Evolutionary conservation across 176 grass and related monocot species (phyloP).

Genomic region (Bonia amplexicaulis): DNA sequence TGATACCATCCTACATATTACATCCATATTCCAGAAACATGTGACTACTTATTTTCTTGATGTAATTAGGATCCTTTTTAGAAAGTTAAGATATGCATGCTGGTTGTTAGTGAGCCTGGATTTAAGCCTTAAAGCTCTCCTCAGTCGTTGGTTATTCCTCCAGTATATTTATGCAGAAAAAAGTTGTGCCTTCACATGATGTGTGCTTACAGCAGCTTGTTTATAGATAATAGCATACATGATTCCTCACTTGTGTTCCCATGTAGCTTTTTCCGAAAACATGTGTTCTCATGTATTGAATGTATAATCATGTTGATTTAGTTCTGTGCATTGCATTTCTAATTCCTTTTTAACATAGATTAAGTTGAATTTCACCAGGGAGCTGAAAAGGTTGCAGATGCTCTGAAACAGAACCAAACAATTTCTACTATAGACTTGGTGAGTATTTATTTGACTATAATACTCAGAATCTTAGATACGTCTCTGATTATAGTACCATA

Average conservation of each 20-base stretch:
- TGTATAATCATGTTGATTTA: constrained; percentile 12
- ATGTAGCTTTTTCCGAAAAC: not conserved
- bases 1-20: not conserved
- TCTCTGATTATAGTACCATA: not conserved
- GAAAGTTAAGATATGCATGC: not conserved
- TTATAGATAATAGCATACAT: constrained; percentile 10
- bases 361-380: constrained; percentile 59
- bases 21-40: not conserved
- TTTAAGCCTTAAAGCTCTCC: not conserved
- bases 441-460: constrained; percentile 27
- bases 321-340: constrained; percentile 10
- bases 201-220: not conserved
- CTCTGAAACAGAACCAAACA: constrained; percentile 83
- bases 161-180: not conserved
- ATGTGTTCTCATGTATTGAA: not conserved
- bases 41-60: not conserved
- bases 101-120: constrained; percentile 7
- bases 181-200: not conserved
- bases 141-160: not conserved
- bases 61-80: constrained; percentile 3
- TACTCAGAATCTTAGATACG: not conserved
- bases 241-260: not conserved
- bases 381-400: constrained; percentile 85
- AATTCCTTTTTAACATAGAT: constrained; percentile 21
- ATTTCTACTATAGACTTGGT: constrained; percentile 90